A percentile compares a stretch with the other conserved stretches of the same genome.
phyloP scores from a whole-genome alignment of 495 filamentous ascomycete species.

The Massariosphaeria phaeospora region DNA sequence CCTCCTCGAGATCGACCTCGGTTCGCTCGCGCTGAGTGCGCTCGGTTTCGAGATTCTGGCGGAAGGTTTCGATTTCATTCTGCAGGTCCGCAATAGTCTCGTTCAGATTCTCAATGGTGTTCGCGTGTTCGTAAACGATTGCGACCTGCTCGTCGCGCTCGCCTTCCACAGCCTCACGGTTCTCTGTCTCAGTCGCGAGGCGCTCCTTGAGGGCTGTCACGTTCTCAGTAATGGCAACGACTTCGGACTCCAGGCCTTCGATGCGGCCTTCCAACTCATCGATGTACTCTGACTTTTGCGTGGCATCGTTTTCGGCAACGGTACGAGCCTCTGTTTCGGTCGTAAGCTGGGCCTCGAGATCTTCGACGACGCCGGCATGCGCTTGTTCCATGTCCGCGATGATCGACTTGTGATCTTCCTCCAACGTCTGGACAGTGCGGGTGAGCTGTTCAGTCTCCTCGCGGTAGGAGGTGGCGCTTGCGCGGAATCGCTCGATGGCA shows the following conservation, averaged over 20 bases:
- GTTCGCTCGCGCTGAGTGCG: constrained; percentile 36
- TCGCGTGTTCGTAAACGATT: not conserved
- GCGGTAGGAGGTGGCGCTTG: constrained; percentile 59
- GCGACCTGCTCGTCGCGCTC: constrained; percentile 20
- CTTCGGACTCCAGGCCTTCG: not conserved
- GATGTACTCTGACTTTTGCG: constrained; percentile 27
- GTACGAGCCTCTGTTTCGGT: constrained; percentile 20
- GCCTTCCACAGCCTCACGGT: constrained; percentile 26
- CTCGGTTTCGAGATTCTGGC: constrained; percentile 28
- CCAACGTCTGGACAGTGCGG: constrained; percentile 53
- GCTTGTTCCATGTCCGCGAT: constrained; percentile 31
- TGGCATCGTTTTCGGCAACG: constrained; percentile 21
- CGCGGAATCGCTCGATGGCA: constrained; percentile 54
- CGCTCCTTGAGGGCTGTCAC: not conserved
- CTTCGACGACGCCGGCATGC: constrained; percentile 24
- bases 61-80: constrained; percentile 22
- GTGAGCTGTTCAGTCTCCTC: constrained; percentile 61
- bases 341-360: constrained; percentile 31
- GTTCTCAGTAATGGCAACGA: constrained; percentile 4
- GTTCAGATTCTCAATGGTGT: constrained; percentile 5
- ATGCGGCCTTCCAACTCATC: constrained; percentile 30
- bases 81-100: constrained; percentile 2
- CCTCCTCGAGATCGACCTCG: constrained; percentile 34
- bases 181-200: constrained; percentile 1
- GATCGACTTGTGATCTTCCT: constrained; percentile 47